A percentile compares a stretch with the other conserved stretches of the same genome.
Conservation (phyloP, 805 yeast genomes). For the Saccharomycopsis schoenii region DNA sequence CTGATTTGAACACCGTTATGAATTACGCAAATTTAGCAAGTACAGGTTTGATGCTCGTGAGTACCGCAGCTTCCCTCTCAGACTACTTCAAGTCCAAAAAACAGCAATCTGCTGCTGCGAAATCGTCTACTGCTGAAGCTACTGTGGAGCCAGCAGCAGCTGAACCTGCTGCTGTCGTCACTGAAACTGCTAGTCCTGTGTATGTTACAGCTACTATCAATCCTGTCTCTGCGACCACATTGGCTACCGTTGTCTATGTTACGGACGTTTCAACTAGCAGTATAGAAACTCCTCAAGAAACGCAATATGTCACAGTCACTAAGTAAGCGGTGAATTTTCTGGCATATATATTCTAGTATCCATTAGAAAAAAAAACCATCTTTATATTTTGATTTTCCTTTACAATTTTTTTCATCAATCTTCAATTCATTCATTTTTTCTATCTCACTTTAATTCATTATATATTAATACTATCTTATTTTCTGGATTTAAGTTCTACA, state of each 20-base stretch:
- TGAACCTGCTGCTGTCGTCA: not conserved
- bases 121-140: conserved; percentile 5
- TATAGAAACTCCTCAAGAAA: not conserved
- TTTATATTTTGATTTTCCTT: not conserved
- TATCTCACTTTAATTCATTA: too few species aligned
- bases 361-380: not conserved
- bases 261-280: not conserved
- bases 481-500: too few species aligned
- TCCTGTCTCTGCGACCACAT: not conserved
- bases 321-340: not conserved
- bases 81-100: conserved; percentile 3
- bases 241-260: conserved; percentile 1
- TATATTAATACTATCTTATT: too few species aligned
- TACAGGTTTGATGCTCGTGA: conserved; percentile 13
- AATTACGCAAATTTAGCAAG: conserved; percentile 7
- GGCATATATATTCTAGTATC: not conserved
- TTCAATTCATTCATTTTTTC: too few species aligned
- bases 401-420: too few species aligned
- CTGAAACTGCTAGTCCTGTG: not conserved
- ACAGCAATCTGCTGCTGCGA: conserved; percentile 2
- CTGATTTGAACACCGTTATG: conserved; percentile 2
- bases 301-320: not conserved
- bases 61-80: conserved; percentile 2
- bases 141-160: conserved; percentile 5
- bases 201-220: not conserved